Base-by-base conservation (phyloP, 2,329 filamentous ascomycete species). In the Paecilomyces formosus region DNA sequence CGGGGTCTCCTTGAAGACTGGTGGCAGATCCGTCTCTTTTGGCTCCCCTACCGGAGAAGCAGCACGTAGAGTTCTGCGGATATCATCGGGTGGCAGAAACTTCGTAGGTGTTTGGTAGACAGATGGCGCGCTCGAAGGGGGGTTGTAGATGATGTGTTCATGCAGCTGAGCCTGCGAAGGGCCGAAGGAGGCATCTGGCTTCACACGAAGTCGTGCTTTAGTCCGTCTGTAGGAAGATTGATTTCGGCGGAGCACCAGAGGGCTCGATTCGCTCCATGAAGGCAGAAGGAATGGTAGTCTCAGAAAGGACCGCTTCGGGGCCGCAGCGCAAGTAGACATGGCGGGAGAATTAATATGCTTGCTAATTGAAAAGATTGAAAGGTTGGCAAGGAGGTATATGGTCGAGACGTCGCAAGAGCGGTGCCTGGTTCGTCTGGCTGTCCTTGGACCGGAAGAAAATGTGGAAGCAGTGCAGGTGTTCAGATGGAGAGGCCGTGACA, bases 101-200 rank as follows among this genome's bases (percentile, higher is more conserved):
- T 86, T 85, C 28, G 79, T 73, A 1, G 86, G 86, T 1, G 86
- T 88, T 68, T 86, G 82, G 66, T 85, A 85, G 24, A 85, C 80
- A 61, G 79, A 85, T 7, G 86, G 85, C 6, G 82, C 80, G 28
- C 83, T 82, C 6, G 85, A 84, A 0, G 86, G 86, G 35, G 86
- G 86, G 64, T 88, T 88, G 78, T 84, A 85, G 69, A 88, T 79
- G 68, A 86, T 85, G 66, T 83, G 80, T 59, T 83, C 79, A 60
- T 75, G 73, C 21, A 66, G 62, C 60, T 74, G 70, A 55, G 70
- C 67, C 21, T 65, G 65, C 5, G 77, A 71, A 9, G 65, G 63
- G 15, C 72, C 72, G 64, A 82, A 82, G n/a, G 78, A 79, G 12
- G 76, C 72, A 68, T 81, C 79, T n/a, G 80, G 79, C 64, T 78